A percentile compares a stretch with the other conserved stretches of the same genome.
These are phyloP conservation scores for Basipetospora chlamydospora DNA, from an alignment of 2,329 filamentous ascomycete genomes.

Conservation along the genomic window DNA sequence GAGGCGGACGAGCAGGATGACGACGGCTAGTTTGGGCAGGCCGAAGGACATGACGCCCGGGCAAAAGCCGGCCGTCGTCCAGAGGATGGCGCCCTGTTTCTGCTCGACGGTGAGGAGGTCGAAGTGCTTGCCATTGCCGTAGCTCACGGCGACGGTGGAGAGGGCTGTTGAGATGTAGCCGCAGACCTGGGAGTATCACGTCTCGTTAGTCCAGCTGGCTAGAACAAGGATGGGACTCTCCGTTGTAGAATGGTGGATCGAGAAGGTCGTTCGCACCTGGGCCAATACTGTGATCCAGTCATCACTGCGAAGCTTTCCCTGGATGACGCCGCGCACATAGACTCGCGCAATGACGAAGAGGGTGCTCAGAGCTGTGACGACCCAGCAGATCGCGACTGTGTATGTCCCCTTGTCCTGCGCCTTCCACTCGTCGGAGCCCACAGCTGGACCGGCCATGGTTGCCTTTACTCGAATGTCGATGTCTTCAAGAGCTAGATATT, in stretches of 20 bases:
- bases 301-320: slow-evolving; percentile 8
- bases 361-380: slow-evolving; percentile 8
- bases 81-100: slow-evolving; percentile 8
- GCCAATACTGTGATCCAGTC: slow-evolving; percentile 9
- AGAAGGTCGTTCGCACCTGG: slow-evolving; percentile 1
- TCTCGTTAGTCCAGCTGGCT: background rate
- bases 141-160: slow-evolving; percentile 9
- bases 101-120: slow-evolving; percentile 8
- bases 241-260: too few relatives aligned
- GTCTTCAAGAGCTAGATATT: too few relatives aligned
- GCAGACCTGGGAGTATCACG: slow-evolving; percentile 4
- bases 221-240: too few relatives aligned
- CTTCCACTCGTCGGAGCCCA: background rate
- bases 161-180: slow-evolving; percentile 9
- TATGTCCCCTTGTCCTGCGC: slow-evolving; percentile 10
- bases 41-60: slow-evolving; percentile 15
- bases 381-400: slow-evolving; percentile 10
- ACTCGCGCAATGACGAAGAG: slow-evolving; percentile 9
- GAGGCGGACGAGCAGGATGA: slow-evolving; percentile 12
- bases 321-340: slow-evolving; percentile 8
- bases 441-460: background rate
- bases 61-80: slow-evolving; percentile 13
- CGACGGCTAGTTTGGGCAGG: slow-evolving; percentile 16
- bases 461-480: background rate
- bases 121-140: slow-evolving; percentile 12